Evolutionary conservation across 2,329 filamentous ascomycete genomes (phyloP).

Genomic region (Talaromyces verruculosus): DNA sequence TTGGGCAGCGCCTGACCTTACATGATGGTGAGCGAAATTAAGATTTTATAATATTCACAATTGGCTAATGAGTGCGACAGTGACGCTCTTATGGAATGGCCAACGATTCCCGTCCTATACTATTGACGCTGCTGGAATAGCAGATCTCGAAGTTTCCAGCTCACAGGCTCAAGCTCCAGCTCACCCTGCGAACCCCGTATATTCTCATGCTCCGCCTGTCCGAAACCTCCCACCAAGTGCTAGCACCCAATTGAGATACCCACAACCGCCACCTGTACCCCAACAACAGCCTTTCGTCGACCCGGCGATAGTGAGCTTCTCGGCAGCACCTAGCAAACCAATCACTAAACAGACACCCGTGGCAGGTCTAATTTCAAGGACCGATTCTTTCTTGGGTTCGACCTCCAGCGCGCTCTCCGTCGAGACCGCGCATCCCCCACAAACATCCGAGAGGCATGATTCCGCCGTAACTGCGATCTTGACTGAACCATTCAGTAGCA

Average conservation of each 20-base stretch:
- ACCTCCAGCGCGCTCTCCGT: slow-evolving; percentile 9
- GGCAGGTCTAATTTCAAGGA: slow-evolving; percentile 10
- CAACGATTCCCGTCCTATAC: slow-evolving; percentile 55
- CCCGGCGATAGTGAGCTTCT: slow-evolving; percentile 75
- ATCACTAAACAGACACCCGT: slow-evolving; percentile 14
- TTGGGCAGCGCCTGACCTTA: slow-evolving; percentile 68
- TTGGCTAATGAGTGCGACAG: slow-evolving; percentile 43
- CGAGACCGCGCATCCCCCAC: slow-evolving; percentile 22
- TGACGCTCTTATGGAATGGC: slow-evolving; percentile 52
- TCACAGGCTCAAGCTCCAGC: slow-evolving; percentile 23
- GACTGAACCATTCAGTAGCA: slow-evolving; percentile 48
- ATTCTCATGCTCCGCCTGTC: neutral
- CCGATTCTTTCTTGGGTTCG: slow-evolving; percentile 1
- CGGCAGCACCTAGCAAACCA: slow-evolving; percentile 30
- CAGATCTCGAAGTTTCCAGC: slow-evolving; percentile 57
- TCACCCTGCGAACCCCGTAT: slow-evolving; percentile 8
- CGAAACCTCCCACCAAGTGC: neutral
- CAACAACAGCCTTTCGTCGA: slow-evolving; percentile 64
- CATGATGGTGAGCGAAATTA: slow-evolving; percentile 62
- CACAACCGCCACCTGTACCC: slow-evolving; percentile 9
- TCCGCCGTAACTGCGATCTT: slow-evolving; percentile 42
- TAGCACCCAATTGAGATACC: slow-evolving; percentile 4
- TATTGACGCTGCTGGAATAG: slow-evolving; percentile 59
- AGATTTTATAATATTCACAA: neutral
- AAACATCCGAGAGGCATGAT: slow-evolving; percentile 28